These are phyloP conservation scores for Prunus mira DNA, from an alignment of 306 rosid genomes.

Conservation along the genomic window DNA sequence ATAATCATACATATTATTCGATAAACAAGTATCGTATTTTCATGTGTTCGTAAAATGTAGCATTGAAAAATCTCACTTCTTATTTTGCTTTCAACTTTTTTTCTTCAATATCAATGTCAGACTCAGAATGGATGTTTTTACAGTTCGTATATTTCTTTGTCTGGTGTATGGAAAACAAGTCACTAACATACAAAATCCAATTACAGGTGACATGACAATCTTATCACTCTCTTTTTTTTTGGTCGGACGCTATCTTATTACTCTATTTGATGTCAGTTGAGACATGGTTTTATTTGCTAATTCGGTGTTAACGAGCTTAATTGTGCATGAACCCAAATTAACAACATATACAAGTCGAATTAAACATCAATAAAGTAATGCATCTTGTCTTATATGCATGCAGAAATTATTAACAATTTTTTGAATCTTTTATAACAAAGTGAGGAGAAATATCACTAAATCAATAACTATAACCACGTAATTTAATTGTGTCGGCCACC, in stretches of 20 bases:
- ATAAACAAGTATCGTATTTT: too few species aligned
- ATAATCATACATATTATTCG: too few species aligned
- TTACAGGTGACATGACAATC: background rate
- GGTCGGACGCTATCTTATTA: background rate
- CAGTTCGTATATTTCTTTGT: background rate
- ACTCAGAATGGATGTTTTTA: background rate
- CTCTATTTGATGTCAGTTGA: background rate
- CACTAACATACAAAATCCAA: background rate
- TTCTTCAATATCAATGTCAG: background rate
- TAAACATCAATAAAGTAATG: background rate
- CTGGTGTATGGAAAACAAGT: background rate
- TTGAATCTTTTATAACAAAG: too few species aligned
- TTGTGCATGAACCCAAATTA: constrained; percentile 9
- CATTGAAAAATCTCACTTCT: background rate
- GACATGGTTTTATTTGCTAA: background rate
- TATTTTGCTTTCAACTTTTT: background rate
- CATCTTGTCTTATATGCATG: background rate
- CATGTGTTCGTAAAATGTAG: too few species aligned
- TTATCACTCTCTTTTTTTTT: too few species aligned
- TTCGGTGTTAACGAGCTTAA: background rate
- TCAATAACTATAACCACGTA: too few species aligned
- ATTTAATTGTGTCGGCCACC: too few species aligned
- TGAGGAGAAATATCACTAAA: too few species aligned
- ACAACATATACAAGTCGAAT: background rate
- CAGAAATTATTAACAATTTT: background rate